Base-by-base conservation (phyloP, 495 filamentous ascomycete species). In the Annulohypoxylon bovei region DNA sequence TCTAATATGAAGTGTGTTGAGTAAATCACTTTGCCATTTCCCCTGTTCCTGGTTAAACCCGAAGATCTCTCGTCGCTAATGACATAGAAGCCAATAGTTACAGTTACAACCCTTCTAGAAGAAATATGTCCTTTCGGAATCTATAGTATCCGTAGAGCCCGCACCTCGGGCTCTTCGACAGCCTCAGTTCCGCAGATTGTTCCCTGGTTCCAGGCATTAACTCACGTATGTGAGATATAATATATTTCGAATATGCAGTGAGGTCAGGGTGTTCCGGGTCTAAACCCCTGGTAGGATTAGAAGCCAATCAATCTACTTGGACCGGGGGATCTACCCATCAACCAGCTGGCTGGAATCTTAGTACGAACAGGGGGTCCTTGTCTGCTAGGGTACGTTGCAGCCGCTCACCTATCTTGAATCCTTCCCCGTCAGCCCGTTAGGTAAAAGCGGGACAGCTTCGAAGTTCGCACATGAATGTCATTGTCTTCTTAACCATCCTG, bases 261-360 rank as follows among this genome's bases (percentile, higher is more conserved):
- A 25, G 44, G 46, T 9, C 22, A 67, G 35, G 63, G 42, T 23
- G 37, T 28, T 49, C 44, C 47, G 27, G 52, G 18, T 50, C 68
- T 46, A 50, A 42, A 25, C 32, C 64, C 50, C 18, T 68, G 42
- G 44, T 20, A 50, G 50, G 47, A 60, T 64, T 64, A 18, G 61
- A 64, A 62, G 25, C 65, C 65, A 72, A 72, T 72, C 70, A 66
- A 71, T 65, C 65, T 28, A 32, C 30, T 4, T 28, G 46, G 63
- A 63, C 68, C 59, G 37, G 69, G 59, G 72, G 68, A 76, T 72
- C 71, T 74, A 58, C 61, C 55, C 60, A 62, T 76, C 59, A 75
- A 76, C 74, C 74, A 72, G 58, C 74, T 72, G 65, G 72, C 74
- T 72, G 74, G 75, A 67, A 77, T 73, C 73, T 62, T 39, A 52